Conservation (phyloP, 2,329 filamentous ascomycete species). For the Ascochyta viciae-villosae region DNA sequence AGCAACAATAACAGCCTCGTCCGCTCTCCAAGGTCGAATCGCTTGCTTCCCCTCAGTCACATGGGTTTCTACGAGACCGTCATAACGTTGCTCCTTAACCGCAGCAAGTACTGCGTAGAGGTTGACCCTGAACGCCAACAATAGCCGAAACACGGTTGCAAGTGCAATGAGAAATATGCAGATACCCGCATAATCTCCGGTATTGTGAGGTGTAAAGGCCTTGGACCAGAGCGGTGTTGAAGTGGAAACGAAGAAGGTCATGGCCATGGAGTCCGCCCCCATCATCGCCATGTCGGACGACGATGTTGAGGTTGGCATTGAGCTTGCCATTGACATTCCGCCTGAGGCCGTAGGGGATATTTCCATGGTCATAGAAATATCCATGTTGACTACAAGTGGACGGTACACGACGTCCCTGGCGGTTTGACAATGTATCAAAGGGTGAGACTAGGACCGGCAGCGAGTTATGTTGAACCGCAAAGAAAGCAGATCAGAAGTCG, state of each 20-base stretch:
- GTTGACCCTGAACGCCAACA: conserved; percentile 70
- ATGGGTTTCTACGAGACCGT: conserved; percentile 72
- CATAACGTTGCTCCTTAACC: conserved; percentile 69
- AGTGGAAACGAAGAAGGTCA: conserved; percentile 69
- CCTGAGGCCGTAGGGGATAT: neutral
- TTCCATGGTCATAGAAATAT: conserved; percentile 13
- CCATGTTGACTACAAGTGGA: conserved; percentile 1
- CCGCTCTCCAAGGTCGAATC: conserved; percentile 75
- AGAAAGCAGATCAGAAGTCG: neutral
- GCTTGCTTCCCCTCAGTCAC: conserved; percentile 49
- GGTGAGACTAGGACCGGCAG: neutral
- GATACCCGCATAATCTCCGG: conserved; percentile 79
- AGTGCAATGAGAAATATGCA: conserved; percentile 88
- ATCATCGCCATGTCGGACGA: conserved; percentile 11
- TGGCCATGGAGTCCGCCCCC: conserved; percentile 52
- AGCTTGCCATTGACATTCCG: conserved; percentile 18
- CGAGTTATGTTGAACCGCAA: neutral
- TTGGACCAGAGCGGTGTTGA: conserved; percentile 69
- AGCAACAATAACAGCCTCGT: conserved; percentile 76
- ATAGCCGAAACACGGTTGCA: conserved; percentile 68
- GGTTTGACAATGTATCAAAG: neutral
- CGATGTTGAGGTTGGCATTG: conserved; percentile 18
- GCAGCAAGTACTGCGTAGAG: conserved; percentile 55
- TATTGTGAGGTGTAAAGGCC: conserved; percentile 72
- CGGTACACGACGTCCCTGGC: neutral